Conservation (phyloP, 805 yeast genomes). For the Saturnispora serradocipensis region DNA sequence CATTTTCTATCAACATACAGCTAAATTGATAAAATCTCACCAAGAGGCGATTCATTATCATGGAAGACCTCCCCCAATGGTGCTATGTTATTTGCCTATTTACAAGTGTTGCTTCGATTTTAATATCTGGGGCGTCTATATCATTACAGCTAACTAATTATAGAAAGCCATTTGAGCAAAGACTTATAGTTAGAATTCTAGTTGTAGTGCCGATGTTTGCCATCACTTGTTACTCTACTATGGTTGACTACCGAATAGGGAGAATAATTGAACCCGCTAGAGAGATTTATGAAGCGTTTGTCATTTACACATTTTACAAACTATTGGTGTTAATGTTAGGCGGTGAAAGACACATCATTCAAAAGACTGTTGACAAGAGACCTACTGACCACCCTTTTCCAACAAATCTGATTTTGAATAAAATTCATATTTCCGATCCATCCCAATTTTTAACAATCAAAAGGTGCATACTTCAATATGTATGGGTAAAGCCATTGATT, state of each 20-base stretch:
- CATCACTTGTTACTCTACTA: constrained; percentile 52
- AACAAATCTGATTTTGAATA: constrained; percentile 39
- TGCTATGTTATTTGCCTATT: not conserved
- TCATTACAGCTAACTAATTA: constrained; percentile 57
- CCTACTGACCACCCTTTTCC: constrained; percentile 63
- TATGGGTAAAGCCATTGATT: constrained; percentile 87
- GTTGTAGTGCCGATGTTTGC: constrained; percentile 78
- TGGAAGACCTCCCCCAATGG: not conserved
- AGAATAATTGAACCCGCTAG: constrained; percentile 60
- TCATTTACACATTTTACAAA: constrained; percentile 85
- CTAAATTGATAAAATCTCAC: not conserved
- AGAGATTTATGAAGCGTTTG: constrained; percentile 93
- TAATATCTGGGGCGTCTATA: constrained; percentile 39
- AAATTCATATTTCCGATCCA: constrained; percentile 82
- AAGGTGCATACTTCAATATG: constrained; percentile 84
- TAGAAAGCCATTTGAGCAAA: constrained; percentile 80
- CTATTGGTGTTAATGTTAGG: constrained; percentile 77
- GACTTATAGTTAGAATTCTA: constrained; percentile 74
- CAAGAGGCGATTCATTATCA: not conserved
- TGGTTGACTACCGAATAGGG: constrained; percentile 37
- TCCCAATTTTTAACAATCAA: constrained; percentile 65
- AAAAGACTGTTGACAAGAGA: constrained; percentile 46
- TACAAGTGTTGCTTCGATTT: constrained; percentile 23
- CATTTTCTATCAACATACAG: not conserved
- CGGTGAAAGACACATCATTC: constrained; percentile 82